Percentiles rank a stretch among this genome's conserved stretches.
These are phyloP conservation scores for Agrocybe chaxingu DNA, from an alignment of 768 basidiomycete species.

Conservation along the genomic window DNA sequence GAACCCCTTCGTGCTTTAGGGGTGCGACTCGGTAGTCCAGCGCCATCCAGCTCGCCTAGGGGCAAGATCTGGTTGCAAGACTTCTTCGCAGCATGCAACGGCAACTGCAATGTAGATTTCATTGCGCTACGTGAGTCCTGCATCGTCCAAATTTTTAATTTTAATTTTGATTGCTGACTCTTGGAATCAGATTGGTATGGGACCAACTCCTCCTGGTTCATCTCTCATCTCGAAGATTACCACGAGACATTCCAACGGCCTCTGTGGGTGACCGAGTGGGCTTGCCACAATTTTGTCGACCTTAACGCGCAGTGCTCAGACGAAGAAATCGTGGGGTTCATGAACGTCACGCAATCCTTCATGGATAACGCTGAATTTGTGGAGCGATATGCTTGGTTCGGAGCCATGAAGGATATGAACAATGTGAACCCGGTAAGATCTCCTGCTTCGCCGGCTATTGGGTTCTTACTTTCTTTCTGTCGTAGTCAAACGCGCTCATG, in stretches of 20 bases:
- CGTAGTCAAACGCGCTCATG: slow-evolving; percentile 43
- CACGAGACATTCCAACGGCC: slow-evolving; percentile 48
- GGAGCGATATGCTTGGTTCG: slow-evolving; percentile 63
- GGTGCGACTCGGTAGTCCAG: slow-evolving; percentile 50
- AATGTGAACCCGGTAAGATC: slow-evolving; percentile 43
- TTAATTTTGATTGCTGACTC: not conserved
- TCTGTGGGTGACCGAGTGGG: slow-evolving; percentile 63
- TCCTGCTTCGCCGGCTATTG: not conserved
- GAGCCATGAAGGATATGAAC: slow-evolving; percentile 47
- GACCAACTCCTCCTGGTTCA: slow-evolving; percentile 44
- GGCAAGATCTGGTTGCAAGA: slow-evolving; percentile 55
- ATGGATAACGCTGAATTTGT: slow-evolving; percentile 52
- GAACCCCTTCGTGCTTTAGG: slow-evolving; percentile 46
- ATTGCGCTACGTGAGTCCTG: slow-evolving; percentile 46
- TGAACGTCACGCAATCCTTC: slow-evolving; percentile 49
- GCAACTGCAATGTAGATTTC: slow-evolving; percentile 54
- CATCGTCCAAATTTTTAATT: not conserved
- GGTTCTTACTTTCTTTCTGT: not conserved
- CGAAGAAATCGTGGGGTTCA: slow-evolving; percentile 41
- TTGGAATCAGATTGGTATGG: slow-evolving; percentile 45
- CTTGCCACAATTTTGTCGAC: slow-evolving; percentile 49
- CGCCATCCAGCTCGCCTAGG: slow-evolving; percentile 45
- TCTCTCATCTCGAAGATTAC: slow-evolving; percentile 45
- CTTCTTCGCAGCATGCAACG: slow-evolving; percentile 46
- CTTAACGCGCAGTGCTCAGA: slow-evolving; percentile 39